A percentile compares a stretch with the other conserved stretches of the same genome.
Conservation (phyloP, 1,284 basidiomycete species). For the Cryptococcus neoformans region DNA sequence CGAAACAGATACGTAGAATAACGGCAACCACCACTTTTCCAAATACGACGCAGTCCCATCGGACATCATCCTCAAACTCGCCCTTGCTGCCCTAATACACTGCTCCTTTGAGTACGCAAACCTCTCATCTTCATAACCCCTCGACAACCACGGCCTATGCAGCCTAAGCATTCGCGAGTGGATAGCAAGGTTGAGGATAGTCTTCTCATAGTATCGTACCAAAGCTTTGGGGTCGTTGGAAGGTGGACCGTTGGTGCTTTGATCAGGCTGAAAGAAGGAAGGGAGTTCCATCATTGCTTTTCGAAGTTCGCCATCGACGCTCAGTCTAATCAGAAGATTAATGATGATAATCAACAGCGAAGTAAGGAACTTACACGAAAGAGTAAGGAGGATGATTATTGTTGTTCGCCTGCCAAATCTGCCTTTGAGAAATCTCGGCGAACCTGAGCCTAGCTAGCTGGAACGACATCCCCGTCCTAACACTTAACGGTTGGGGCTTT, state of each 20-base stretch:
- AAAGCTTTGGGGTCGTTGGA: conserved; percentile 35
- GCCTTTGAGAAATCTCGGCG: conserved; percentile 47
- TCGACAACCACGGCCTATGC: conserved; percentile 47
- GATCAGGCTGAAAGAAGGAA: conserved; percentile 46
- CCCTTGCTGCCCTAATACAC: conserved; percentile 50
- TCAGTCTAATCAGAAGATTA: background rate
- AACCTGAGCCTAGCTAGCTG: conserved; percentile 48
- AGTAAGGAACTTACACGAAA: conserved; percentile 36
- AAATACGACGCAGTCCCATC: conserved; percentile 46
- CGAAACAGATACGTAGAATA: conserved; percentile 46
- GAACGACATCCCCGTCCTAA: conserved; percentile 50
- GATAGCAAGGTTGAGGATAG: conserved; percentile 47
- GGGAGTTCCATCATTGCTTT: conserved; percentile 50
- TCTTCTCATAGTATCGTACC: conserved; percentile 50
- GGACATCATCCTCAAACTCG: conserved; percentile 47
- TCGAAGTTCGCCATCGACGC: conserved; percentile 46
- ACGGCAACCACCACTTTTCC: conserved; percentile 49
- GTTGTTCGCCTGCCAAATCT: conserved; percentile 51
- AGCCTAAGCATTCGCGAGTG: conserved; percentile 49
- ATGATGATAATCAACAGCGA: background rate
- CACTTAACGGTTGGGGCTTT: conserved; percentile 39
- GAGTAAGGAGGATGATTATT: conserved; percentile 48
- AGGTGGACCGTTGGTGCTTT: conserved; percentile 22
- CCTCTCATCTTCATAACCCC: conserved; percentile 45
- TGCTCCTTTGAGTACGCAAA: conserved; percentile 50